These are phyloP conservation scores for Bipolaris oryzae DNA, from an alignment of 2,329 filamentous ascomycete species.

Conservation along the genomic window DNA sequence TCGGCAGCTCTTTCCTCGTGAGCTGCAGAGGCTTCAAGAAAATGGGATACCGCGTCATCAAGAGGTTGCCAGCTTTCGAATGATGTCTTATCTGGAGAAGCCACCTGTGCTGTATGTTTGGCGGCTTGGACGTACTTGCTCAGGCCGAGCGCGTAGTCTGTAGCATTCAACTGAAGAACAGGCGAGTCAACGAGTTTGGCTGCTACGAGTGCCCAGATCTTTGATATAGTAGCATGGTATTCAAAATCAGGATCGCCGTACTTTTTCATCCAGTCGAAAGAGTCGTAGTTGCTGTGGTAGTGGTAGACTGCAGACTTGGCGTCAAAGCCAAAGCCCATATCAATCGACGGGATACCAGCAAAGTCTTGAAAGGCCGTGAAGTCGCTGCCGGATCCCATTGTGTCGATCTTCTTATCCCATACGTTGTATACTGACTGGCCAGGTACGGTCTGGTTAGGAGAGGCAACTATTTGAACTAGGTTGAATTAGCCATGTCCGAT, in stretches of 20 bases:
- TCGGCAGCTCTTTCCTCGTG: constrained; percentile 60
- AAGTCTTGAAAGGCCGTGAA: constrained; percentile 62
- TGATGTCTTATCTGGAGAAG: constrained; percentile 13
- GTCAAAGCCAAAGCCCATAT: constrained; percentile 53
- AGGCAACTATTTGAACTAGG: constrained; percentile 43
- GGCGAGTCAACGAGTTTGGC: constrained; percentile 56
- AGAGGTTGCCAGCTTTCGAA: constrained; percentile 54
- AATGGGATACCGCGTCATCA: constrained; percentile 55
- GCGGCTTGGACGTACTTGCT: constrained; percentile 51
- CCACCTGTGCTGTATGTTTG: constrained; percentile 41
- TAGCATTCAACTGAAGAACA: constrained; percentile 55
- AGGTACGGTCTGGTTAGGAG: constrained; percentile 72
- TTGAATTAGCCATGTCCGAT: constrained; percentile 15
- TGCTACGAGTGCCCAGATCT: constrained; percentile 54
- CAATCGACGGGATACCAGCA: constrained; percentile 56
- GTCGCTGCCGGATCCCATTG: constrained; percentile 60
- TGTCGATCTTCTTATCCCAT: constrained; percentile 62
- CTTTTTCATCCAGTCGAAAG: constrained; percentile 80
- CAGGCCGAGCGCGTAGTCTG: constrained; percentile 54
- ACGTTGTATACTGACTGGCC: constrained; percentile 71
- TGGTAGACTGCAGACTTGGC: constrained; percentile 64
- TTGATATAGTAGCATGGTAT: constrained; percentile 61
- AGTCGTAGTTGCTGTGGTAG: constrained; percentile 86
- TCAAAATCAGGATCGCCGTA: constrained; percentile 71
- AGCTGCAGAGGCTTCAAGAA: constrained; percentile 55